These are phyloP conservation scores for Guillardia theta DNA, from an alignment of 78 protist species.

Conservation along the genomic window DNA sequence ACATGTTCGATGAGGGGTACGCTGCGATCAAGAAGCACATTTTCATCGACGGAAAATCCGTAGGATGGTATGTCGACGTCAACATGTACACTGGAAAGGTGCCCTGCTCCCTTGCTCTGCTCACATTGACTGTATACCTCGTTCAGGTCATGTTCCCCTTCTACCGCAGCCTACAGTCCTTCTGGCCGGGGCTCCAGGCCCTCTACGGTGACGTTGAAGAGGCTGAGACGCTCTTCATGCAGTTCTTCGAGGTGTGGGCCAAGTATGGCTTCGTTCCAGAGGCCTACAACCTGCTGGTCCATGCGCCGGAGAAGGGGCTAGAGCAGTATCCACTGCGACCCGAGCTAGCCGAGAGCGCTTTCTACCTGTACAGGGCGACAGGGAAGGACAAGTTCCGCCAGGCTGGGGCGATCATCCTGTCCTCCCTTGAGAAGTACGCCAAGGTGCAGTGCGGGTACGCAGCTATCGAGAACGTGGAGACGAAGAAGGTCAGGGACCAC, in stretches of 20 bases:
- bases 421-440: slow-evolving; percentile 19
- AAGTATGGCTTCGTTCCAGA: slow-evolving; percentile 79
- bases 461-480: neutral
- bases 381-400: slow-evolving; percentile 31
- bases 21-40: neutral
- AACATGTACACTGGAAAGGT: slow-evolving; percentile 62
- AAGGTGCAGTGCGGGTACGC: slow-evolving; percentile 19
- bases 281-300: slow-evolving; percentile 50
- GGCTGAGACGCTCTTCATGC: slow-evolving; percentile 43
- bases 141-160: neutral
- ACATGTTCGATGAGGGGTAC: neutral
- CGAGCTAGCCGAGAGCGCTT: slow-evolving; percentile 79
- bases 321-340: slow-evolving; percentile 84
- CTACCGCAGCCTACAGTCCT: slow-evolving; percentile 36
- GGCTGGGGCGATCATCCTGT: neutral
- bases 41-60: neutral
- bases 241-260: slow-evolving; percentile 69
- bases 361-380: slow-evolving; percentile 70
- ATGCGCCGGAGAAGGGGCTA: neutral
- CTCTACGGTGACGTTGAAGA: slow-evolving; percentile 54
- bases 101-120: neutral
- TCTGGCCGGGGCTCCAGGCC: slow-evolving; percentile 79
- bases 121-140: too few relatives aligned
- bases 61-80: slow-evolving; percentile 71
- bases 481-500: slow-evolving; percentile 41